Evolutionary conservation across 371 early-diverging fungal genomes (phyloP), one percentile per base, ranked within the genome.

Genomic region (Ordospora pajunii): DNA sequence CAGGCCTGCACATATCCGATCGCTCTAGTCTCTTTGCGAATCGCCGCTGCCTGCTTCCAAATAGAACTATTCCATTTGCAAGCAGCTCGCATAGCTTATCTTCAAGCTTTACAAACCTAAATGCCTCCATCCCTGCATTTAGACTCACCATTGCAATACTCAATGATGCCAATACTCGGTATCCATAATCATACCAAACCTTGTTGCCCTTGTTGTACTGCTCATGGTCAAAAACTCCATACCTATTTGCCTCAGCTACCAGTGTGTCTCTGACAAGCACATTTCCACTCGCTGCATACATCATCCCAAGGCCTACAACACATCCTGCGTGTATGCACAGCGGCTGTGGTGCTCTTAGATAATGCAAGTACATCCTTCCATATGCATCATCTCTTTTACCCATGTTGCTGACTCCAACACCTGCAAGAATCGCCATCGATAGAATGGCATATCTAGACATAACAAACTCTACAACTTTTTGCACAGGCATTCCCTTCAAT

Each of bases 31-130:
- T 76, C 19, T 53, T 40, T 54, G 19, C 42, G 25, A 50, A 42
- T 21, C 62, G 64, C n/a, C 3, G 17, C 27, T 63, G 49, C 9
- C 64, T 37, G 25, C 42, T 64, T 10, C 51, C 51, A 37, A 64
- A 65, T 3, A 70, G 52, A 37, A 50, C 19, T 37, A 76, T 65
- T 21, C 77, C 77, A 58, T 76, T 76, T 2, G 70, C 14, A 43
- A 76, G 44, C 8, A 76, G 54, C 45, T 76, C 77, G 64, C 65
- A 66, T 43, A 76, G 27, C 9, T 23, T 44, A 27, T 76, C 62
- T 43, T 76, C 23, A n/a, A 69, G 42, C 42, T 67, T 21, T 21
- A 75, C 46, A 62, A 46, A 67, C 49, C 50, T 49, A 21, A 43
- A 50, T 10, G 21, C 9, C 0, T 48, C 50, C 7, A 10, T 27